Conservation (phyloP, 108 stramenopile species). For the Pseudonitzschia pungens region DNA sequence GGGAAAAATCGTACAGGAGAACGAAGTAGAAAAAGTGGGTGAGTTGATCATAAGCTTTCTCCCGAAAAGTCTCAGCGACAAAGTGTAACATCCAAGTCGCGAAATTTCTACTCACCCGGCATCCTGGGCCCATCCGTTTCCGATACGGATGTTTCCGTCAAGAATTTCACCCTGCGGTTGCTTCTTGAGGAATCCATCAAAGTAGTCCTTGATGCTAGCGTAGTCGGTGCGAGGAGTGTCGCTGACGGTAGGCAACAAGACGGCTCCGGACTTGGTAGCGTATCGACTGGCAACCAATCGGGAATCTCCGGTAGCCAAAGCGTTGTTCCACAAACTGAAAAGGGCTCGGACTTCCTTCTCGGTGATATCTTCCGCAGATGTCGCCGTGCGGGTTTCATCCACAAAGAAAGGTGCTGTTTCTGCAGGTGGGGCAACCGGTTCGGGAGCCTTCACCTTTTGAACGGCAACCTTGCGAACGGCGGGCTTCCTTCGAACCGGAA, state of each 20-base stretch:
- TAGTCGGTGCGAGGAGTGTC: slow-evolving; percentile 55
- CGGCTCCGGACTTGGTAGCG: slow-evolving; percentile 34
- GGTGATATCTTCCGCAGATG: slow-evolving; percentile 22
- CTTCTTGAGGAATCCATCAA: slow-evolving; percentile 53
- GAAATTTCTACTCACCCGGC: slow-evolving; percentile 19
- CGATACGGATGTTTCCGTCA: slow-evolving; percentile 52
- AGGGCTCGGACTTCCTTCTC: slow-evolving; percentile 54
- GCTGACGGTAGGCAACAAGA: slow-evolving; percentile 58
- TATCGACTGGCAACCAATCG: slow-evolving; percentile 55
- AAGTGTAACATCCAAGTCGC: no score
- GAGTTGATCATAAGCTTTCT: no score
- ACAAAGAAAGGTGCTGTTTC: slow-evolving; percentile 8
- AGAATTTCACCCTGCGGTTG: slow-evolving; percentile 59
- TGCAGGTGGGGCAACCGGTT: neutral
- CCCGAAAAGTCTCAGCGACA: no score
- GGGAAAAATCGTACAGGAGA: neutral
- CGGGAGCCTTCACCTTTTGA: slow-evolving; percentile 2
- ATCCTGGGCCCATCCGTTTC: slow-evolving; percentile 44
- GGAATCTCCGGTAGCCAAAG: slow-evolving; percentile 58
- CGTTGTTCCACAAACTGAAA: slow-evolving; percentile 66
- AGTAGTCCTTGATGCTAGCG: slow-evolving; percentile 61
- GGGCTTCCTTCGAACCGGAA: neutral
- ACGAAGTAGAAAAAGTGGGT: neutral
- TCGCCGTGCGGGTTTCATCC: slow-evolving; percentile 6
- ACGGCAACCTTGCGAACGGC: neutral